phyloP scores from a whole-genome alignment of 305 asterid species.

The Rubia balearica region DNA sequence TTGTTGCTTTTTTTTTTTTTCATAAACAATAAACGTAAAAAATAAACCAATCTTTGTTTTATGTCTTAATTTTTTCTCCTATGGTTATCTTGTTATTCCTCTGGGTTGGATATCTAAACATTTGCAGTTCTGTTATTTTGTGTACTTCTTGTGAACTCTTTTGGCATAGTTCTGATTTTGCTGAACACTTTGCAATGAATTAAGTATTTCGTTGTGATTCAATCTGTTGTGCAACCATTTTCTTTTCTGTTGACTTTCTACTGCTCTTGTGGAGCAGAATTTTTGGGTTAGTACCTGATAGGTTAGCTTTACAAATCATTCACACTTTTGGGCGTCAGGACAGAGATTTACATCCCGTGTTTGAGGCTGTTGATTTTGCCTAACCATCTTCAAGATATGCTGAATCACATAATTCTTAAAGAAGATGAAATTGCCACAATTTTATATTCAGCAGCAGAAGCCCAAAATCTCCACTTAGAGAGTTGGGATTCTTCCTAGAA shows the following conservation, averaged over 20 bases:
- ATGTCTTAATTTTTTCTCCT: background rate
- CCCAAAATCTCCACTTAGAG: too few species aligned
- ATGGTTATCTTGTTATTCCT: background rate
- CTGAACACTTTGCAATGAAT: background rate
- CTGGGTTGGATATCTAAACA: background rate
- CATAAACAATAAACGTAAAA: background rate
- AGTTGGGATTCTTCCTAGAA: too few species aligned
- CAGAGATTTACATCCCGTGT: background rate
- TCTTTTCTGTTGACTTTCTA: background rate
- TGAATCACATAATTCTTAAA: background rate
- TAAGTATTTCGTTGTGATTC: background rate
- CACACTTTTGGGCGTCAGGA: slow-evolving; percentile 3
- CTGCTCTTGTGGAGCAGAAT: background rate
- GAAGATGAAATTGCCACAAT: too few species aligned
- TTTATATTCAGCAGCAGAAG: too few species aligned
- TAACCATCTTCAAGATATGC: background rate
- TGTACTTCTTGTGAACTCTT: background rate
- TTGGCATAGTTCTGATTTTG: background rate
- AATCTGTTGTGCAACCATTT: background rate
- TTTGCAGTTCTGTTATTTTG: background rate
- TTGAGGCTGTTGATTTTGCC: background rate
- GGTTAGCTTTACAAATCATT: background rate
- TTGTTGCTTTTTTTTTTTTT: background rate
- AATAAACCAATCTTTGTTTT: background rate
- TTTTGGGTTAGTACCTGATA: background rate